phyloP scores from a whole-genome alignment of 768 basidiomycete species.

The Tylopilus felleus region DNA sequence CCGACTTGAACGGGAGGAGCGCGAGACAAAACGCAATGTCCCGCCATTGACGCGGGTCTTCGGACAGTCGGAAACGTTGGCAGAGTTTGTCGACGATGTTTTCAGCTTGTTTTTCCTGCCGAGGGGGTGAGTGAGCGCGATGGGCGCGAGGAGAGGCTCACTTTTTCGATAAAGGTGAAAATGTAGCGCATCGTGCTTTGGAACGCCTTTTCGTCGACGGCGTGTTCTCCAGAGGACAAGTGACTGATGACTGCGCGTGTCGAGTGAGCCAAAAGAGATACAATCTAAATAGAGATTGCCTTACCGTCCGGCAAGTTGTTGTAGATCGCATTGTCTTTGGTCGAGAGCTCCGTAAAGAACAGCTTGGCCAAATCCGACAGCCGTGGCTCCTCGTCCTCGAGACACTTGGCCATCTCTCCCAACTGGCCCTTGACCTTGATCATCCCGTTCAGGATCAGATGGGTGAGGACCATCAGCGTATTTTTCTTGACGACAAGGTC shows the following conservation, averaged over 20 bases:
- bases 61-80: constrained; percentile 86
- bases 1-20: constrained; percentile 93
- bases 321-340: constrained; percentile 98
- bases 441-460: constrained; percentile 97
- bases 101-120: constrained; percentile 96
- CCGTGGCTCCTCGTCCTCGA: constrained; percentile 85
- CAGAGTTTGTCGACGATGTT: constrained; percentile 97
- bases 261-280: constrained; percentile 1
- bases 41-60: constrained; percentile 92
- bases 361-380: constrained; percentile 95
- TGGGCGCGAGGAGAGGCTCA: constrained; percentile 22
- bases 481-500: constrained; percentile 96
- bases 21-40: constrained; percentile 97
- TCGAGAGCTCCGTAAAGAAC: constrained; percentile 94
- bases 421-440: constrained; percentile 99
- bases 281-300: constrained; percentile 14
- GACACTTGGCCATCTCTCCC: constrained; percentile 99
- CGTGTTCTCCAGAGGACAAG: constrained; percentile 83
- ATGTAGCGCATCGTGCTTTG: constrained; percentile 93
- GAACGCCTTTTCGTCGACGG: constrained; percentile 90
- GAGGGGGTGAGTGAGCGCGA: background rate
- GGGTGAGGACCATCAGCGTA: constrained; percentile 96
- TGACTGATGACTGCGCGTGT: constrained; percentile 79
- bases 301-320: constrained; percentile 95
- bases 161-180: constrained; percentile 97